A percentile compares a stretch with the other conserved stretches of the same genome.
These are phyloP conservation scores for Pleomassaria siparia DNA, from an alignment of 2,329 filamentous ascomycete species.

Conservation along the genomic window DNA sequence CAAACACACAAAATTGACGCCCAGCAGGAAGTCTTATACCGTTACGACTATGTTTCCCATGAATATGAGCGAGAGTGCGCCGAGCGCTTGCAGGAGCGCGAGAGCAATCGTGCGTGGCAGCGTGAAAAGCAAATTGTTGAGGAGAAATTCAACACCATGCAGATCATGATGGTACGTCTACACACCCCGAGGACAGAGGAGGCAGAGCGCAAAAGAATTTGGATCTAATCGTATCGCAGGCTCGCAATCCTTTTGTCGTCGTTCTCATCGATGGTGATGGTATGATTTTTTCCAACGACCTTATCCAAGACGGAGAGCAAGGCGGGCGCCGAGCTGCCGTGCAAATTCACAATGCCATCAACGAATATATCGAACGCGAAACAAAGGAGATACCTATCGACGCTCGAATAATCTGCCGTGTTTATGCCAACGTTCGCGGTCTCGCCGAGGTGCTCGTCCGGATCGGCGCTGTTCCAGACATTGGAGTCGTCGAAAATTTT, in stretches of 20 bases:
- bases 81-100: constrained; percentile 26
- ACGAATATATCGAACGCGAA: constrained; percentile 44
- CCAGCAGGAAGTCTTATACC: constrained; percentile 42
- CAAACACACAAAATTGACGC: neutral
- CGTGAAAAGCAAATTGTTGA: constrained; percentile 25
- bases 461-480: constrained; percentile 48
- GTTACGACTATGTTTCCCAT: constrained; percentile 42
- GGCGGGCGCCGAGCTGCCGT: constrained; percentile 58
- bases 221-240: constrained; percentile 38
- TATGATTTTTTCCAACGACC: constrained; percentile 56
- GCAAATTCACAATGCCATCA: constrained; percentile 48
- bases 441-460: constrained; percentile 52
- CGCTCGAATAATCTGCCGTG: constrained; percentile 52
- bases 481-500: constrained; percentile 53
- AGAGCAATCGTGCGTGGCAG: constrained; percentile 21
- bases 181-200: too few relatives aligned
- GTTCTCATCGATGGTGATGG: constrained; percentile 59
- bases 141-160: constrained; percentile 14
- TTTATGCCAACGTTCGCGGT: constrained; percentile 57
- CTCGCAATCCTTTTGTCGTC: constrained; percentile 56
- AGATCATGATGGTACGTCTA: constrained; percentile 32
- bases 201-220: too few relatives aligned
- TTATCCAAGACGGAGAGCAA: constrained; percentile 52
- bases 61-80: constrained; percentile 30
- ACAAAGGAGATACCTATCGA: constrained; percentile 43